Evolutionary conservation across 2,329 filamentous ascomycete genomes (phyloP).

Genomic region (Aspergillus oerlinghausenensis): DNA sequence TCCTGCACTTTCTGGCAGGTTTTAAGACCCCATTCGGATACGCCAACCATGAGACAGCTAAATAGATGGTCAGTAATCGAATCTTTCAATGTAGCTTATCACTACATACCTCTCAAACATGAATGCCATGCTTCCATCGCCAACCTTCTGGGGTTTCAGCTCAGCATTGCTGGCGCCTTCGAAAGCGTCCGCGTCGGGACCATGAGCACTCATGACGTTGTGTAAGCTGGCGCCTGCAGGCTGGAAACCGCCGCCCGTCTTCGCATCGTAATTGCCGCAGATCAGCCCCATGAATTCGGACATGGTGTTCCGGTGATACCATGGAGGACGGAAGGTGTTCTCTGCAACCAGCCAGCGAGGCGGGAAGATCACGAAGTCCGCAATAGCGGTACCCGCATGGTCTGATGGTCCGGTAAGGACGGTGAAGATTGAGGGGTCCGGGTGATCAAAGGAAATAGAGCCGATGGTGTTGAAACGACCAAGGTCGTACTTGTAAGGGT

Average conservation of each 20-base stretch:
- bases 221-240: constrained; percentile 61
- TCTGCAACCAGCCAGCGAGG: constrained; percentile 61
- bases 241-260: constrained; percentile 54
- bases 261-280: constrained; percentile 56
- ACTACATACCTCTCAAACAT: constrained; percentile 55
- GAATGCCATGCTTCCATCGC: constrained; percentile 59
- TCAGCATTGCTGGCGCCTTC: constrained; percentile 51
- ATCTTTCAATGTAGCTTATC: not conserved
- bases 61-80: constrained; percentile 35
- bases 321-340: constrained; percentile 57
- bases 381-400: constrained; percentile 57
- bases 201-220: constrained; percentile 68
- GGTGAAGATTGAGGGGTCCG: constrained; percentile 73
- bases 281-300: constrained; percentile 65
- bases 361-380: constrained; percentile 63
- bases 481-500: constrained; percentile 77
- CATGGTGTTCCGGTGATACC: constrained; percentile 63
- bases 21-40: constrained; percentile 68
- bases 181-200: constrained; percentile 54
- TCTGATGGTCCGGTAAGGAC: constrained; percentile 57
- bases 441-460: constrained; percentile 69
- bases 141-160: constrained; percentile 53
- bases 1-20: constrained; percentile 67
- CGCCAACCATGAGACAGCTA: constrained; percentile 63
- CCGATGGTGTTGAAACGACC: constrained; percentile 72